These are phyloP conservation scores for Gentiana straminea DNA, from an alignment of 257 asterid species.

Conservation along the genomic window DNA sequence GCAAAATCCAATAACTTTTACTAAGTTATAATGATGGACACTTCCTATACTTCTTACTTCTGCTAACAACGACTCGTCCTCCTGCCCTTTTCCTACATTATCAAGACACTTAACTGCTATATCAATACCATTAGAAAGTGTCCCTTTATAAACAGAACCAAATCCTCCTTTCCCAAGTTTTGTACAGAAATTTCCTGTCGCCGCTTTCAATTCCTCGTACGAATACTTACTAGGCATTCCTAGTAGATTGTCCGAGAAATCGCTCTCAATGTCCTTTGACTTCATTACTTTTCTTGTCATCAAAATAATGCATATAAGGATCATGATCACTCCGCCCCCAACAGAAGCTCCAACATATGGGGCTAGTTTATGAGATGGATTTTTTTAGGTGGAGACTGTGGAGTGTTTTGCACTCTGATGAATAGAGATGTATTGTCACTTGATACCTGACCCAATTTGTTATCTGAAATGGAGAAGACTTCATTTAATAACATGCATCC, in stretches of 20 bases:
- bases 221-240: slow-evolving; percentile 21
- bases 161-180: slow-evolving; percentile 22
- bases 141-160: slow-evolving; percentile 19
- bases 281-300: not conserved
- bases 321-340: not conserved
- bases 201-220: slow-evolving; percentile 4
- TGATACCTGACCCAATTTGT: not conserved
- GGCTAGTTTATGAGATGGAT: not conserved
- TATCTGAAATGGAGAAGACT: slow-evolving; percentile 6
- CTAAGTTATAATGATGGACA: slow-evolving; percentile 33
- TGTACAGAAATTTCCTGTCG: slow-evolving; percentile 11
- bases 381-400: not conserved
- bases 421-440: not conserved
- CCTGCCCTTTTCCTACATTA: not conserved
- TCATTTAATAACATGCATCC: slow-evolving; percentile 10
- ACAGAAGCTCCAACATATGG: not conserved
- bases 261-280: not conserved
- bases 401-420: slow-evolving; percentile 14
- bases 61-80: slow-evolving; percentile 8
- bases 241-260: slow-evolving; percentile 9
- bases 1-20: slow-evolving; percentile 40
- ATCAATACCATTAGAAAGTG: slow-evolving; percentile 4
- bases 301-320: not conserved
- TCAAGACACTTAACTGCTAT: slow-evolving; percentile 16
- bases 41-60: slow-evolving; percentile 18